Evolutionary conservation across 176 grass and related monocot species (phyloP).

Genomic region (Zoysia japonica): DNA sequence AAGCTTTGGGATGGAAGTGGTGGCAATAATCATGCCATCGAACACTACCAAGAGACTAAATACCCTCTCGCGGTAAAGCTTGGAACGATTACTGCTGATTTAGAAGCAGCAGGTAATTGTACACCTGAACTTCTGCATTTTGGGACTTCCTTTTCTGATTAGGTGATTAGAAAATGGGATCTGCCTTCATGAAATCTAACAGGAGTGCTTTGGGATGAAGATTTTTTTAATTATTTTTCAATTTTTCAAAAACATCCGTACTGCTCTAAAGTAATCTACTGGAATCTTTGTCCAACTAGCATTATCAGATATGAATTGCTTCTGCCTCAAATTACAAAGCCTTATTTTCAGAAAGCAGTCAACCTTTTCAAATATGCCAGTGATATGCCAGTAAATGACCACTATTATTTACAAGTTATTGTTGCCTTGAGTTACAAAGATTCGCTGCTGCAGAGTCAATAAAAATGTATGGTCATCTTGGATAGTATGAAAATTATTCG

Average conservation of each 20-base stretch:
- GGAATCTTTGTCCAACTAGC: not conserved
- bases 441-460: not conserved
- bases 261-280: not conserved
- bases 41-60: slow-evolving; percentile 83
- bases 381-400: not conserved
- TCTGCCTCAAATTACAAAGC: not conserved
- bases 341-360: not conserved
- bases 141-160: not conserved
- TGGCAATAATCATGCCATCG: slow-evolving; percentile 94
- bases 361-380: not conserved
- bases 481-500: not conserved
- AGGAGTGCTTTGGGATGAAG: not conserved
- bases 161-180: not conserved
- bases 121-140: slow-evolving; percentile 30
- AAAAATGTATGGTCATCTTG: not conserved
- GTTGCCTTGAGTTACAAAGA: not conserved
- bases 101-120: slow-evolving; percentile 95
- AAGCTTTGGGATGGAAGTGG: slow-evolving; percentile 89
- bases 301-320: not conserved
- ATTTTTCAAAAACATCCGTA: not conserved
- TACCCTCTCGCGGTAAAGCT: slow-evolving; percentile 95
- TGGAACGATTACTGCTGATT: slow-evolving; percentile 87
- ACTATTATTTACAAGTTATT: too few species aligned
- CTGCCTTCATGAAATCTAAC: not conserved
- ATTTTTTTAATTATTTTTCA: not conserved